Base-by-base conservation (phyloP, 768 basidiomycete species). In the Hemileccinum impolitum region DNA sequence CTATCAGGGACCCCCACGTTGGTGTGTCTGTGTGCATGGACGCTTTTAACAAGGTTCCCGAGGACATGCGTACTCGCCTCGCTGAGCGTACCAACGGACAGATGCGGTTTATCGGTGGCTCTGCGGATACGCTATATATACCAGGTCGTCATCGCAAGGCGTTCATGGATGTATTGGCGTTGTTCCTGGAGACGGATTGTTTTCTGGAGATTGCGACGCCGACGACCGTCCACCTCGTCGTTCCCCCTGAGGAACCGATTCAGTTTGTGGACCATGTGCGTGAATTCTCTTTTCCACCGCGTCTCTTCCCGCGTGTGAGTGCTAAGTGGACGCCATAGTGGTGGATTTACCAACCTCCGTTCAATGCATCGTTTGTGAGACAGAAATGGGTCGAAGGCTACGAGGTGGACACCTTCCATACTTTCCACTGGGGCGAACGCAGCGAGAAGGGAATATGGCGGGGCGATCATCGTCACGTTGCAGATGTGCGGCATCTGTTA, bases 351-450 rank as follows among this genome's bases (percentile, higher is more conserved):
- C 57, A 68, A 15, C 73, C 75, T 8, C 78, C 76, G 17, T 75
- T 75, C 45, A 70, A 77, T 46, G 66, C 73, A 13, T 63, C 64
- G 19, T 78, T 73, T 52, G 77, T 78, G 47, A 67, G 75, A 14
- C 61, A 71, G 39, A 68, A 74, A 45, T 78, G 78, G 78, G 58
- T 54, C 0, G 61, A 71, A 47, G 76, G 75, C 1, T 69, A 62
- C 46, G 77, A 77, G 47, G 77, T 79, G 15, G 78, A 77, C 50
- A 73, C 77, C 9, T 77, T 78, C 56, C 77, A 78, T 50, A 69
- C 74, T 0, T 78, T 76, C 49, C 74, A 76, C 53, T 78, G 77
- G 76, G 75, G 72, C 10, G 74, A 75, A 43, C 65, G 47, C 6
- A 64, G 52, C 4, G 58, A 43, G 4, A 63, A 71, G 25, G 70